A percentile compares a stretch with the other conserved stretches of the same genome.
These are phyloP conservation scores for Lindgomyces ingoldianus DNA, from an alignment of 495 filamentous ascomycete species.

Conservation along the genomic window DNA sequence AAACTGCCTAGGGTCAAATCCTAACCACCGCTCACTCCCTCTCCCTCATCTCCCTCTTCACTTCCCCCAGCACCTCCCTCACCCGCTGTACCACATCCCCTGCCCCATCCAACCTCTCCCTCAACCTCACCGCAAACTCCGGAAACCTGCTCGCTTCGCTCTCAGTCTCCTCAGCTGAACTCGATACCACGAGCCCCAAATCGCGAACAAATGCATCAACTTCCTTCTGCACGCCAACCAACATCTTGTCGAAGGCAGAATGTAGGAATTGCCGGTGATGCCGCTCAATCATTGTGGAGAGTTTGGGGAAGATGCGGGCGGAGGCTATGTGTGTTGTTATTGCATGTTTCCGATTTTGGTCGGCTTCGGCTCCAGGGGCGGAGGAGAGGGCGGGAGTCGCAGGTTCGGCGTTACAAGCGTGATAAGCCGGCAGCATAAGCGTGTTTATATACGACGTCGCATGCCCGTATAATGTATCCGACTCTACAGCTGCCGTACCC, in stretches of 20 bases:
- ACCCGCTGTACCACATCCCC: constrained; percentile 10
- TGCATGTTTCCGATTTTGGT: constrained; percentile 17
- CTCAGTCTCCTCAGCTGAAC: neutral
- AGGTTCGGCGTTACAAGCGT: neutral
- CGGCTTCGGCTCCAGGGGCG: neutral
- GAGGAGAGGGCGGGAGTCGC: neutral
- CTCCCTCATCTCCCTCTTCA: constrained; percentile 41
- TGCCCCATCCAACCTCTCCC: neutral
- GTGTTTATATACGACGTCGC: constrained; percentile 15
- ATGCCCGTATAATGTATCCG: constrained; percentile 25
- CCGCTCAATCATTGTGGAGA: constrained; percentile 24
- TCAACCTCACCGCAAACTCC: constrained; percentile 20
- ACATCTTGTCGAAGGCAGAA: constrained; percentile 10
- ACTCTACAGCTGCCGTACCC: constrained; percentile 14
- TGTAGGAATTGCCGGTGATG: constrained; percentile 11
- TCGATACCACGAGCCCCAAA: neutral
- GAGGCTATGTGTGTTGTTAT: constrained; percentile 20
- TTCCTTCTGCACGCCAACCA: constrained; percentile 7
- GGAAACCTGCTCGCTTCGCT: constrained; percentile 4
- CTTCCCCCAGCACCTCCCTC: constrained; percentile 1
- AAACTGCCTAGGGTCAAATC: too few species aligned
- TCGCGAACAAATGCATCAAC: constrained; percentile 27
- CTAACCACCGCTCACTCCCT: neutral
- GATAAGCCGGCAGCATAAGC: constrained; percentile 27
- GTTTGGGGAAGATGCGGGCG: constrained; percentile 17